Evolutionary conservation across 2,329 filamentous ascomycete genomes (phyloP).

Genomic region (Fusarium foetens): DNA sequence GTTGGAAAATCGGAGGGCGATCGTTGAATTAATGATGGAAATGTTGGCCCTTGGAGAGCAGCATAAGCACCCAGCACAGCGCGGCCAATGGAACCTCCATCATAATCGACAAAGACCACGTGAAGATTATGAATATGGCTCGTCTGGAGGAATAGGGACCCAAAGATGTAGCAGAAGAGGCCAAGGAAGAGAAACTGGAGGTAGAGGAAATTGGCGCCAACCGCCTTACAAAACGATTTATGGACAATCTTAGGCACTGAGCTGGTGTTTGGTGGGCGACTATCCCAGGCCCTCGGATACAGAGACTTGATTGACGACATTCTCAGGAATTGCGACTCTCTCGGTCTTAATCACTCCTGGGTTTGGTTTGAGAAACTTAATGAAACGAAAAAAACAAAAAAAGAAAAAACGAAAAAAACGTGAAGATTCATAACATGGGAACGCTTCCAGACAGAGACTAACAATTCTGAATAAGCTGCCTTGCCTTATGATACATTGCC

Average conservation of each 20-base stretch:
- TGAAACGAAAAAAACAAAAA: no score
- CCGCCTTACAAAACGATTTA: constrained; percentile 26
- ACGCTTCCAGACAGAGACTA: no score
- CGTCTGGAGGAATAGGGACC: constrained; percentile 33
- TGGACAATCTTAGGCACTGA: neutral
- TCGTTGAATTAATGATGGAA: constrained; percentile 32
- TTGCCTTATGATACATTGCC: no score
- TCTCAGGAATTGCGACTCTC: no score
- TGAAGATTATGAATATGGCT: constrained; percentile 25
- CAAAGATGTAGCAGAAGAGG: constrained; percentile 41
- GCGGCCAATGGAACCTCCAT: constrained; percentile 36
- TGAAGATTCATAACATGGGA: no score
- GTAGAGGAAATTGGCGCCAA: constrained; percentile 28
- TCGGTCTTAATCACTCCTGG: no score
- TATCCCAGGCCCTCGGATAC: neutral
- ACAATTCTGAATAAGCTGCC: no score
- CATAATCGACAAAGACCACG: constrained; percentile 41
- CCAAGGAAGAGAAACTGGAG: constrained; percentile 55
- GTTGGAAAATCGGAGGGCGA: neutral
- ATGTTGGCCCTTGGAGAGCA: constrained; percentile 16
- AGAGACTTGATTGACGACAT: neutral
- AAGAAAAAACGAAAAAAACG: no score
- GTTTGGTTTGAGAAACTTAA: no score
- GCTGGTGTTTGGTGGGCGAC: neutral
- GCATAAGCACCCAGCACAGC: constrained; percentile 36